phyloP scores from a whole-genome alignment of 129 eudicot species.

The Centrapalus pauciflorus region DNA sequence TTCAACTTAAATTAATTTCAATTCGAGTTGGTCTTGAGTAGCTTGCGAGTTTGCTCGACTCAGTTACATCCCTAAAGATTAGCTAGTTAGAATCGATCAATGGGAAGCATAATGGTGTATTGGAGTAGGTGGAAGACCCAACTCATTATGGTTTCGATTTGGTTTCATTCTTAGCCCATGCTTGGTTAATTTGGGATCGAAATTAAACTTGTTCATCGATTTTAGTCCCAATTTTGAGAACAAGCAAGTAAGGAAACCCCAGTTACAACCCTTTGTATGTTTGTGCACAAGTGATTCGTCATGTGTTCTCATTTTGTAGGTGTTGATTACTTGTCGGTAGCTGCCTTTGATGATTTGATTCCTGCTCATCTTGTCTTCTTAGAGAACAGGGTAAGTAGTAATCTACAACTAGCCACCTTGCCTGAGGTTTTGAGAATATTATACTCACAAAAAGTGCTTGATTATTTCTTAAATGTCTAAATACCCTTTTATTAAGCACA shows the following conservation, averaged over 20 bases:
- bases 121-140: too few species aligned
- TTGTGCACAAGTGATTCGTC: neutral
- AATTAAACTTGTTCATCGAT: too few species aligned
- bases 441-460: neutral
- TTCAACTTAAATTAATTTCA: too few species aligned
- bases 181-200: too few species aligned
- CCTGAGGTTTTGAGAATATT: too few species aligned
- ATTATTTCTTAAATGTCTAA: neutral
- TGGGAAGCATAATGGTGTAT: too few species aligned
- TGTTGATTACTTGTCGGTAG: slow-evolving; percentile 84
- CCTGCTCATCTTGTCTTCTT: slow-evolving; percentile 87
- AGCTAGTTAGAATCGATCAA: too few species aligned
- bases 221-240: neutral
- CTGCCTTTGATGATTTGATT: slow-evolving; percentile 50
- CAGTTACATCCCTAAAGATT: too few species aligned
- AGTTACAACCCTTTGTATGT: neutral
- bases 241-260: neutral
- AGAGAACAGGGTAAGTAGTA: slow-evolving; percentile 55
- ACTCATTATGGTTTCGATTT: too few species aligned
- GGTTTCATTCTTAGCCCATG: too few species aligned
- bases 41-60: too few species aligned
- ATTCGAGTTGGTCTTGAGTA: too few species aligned
- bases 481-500: neutral
- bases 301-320: slow-evolving; percentile 44
- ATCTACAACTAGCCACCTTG: neutral